Evolutionary conservation across 495 filamentous ascomycete species (phyloP).

Genomic region (Penicillium lagena): DNA sequence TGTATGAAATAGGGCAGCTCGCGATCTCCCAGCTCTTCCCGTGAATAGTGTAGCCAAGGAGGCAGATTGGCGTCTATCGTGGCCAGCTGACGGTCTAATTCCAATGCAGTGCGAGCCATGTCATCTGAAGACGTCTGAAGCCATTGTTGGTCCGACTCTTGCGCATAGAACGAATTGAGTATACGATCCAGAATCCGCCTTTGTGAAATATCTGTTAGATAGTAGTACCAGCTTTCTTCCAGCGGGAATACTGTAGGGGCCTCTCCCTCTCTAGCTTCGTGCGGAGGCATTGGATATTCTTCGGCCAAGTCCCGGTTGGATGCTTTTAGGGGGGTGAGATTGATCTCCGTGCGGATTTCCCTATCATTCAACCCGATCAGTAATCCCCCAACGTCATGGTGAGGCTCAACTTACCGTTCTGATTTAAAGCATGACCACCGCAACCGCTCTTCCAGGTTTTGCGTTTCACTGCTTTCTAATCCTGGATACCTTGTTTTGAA

Average conservation of each 20-base stretch:
- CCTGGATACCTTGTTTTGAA: conserved; percentile 1
- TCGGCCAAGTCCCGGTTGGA: conserved; percentile 11
- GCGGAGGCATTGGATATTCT: conserved; percentile 21
- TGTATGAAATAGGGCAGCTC: background rate
- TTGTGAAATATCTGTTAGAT: conserved; percentile 26
- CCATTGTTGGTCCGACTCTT: background rate
- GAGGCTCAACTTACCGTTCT: conserved; percentile 3
- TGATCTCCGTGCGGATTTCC: conserved; percentile 19
- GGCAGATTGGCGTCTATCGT: background rate
- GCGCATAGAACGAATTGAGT: conserved; percentile 5
- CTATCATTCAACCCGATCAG: background rate
- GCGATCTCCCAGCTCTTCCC: background rate
- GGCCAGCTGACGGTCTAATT: background rate
- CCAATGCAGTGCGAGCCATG: background rate
- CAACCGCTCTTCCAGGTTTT: conserved; percentile 12
- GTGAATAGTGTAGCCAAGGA: background rate
- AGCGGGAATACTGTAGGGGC: conserved; percentile 1
- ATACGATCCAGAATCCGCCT: conserved; percentile 13
- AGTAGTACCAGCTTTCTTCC: conserved; percentile 25
- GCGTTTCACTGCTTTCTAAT: background rate
- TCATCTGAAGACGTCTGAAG: background rate
- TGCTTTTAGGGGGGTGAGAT: conserved; percentile 11
- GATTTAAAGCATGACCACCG: conserved; percentile 31
- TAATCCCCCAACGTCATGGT: background rate
- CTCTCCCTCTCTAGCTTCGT: background rate